These are phyloP conservation scores for Magnaporthales sp. DNA, from an alignment of 2,329 filamentous ascomycete species.

Conservation along the genomic window DNA sequence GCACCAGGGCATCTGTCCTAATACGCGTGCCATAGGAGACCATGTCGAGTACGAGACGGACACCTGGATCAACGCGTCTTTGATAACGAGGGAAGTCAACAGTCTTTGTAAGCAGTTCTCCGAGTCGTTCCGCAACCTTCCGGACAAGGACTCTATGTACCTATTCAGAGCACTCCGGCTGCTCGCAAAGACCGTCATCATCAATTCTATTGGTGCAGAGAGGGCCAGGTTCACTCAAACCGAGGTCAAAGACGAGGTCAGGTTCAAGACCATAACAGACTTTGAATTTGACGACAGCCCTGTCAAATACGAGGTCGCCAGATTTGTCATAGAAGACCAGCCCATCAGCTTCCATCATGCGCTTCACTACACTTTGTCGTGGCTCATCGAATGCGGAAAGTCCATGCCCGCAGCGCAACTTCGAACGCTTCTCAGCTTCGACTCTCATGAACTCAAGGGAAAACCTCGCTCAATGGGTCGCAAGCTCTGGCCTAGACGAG, in stretches of 20 bases:
- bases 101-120: conserved; percentile 81
- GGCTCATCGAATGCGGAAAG: conserved; percentile 86
- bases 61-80: conserved; percentile 91
- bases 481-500: conserved; percentile 45
- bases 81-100: conserved; percentile 93
- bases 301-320: conserved; percentile 59
- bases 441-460: conserved; percentile 59
- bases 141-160: conserved; percentile 53
- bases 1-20: conserved; percentile 94
- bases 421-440: conserved; percentile 61
- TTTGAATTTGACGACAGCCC: conserved; percentile 68
- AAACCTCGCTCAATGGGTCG: conserved; percentile 54
- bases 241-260: conserved; percentile 79
- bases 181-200: conserved; percentile 73
- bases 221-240: conserved; percentile 74
- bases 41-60: conserved; percentile 98
- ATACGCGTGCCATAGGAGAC: conserved; percentile 82
- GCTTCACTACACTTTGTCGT: conserved; percentile 90
- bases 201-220: conserved; percentile 86
- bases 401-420: conserved; percentile 61
- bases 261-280: conserved; percentile 68
- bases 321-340: conserved; percentile 81
- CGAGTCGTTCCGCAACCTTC: conserved; percentile 69
- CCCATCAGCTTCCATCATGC: conserved; percentile 97
- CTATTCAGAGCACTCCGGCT: conserved; percentile 65